These are phyloP conservation scores for Salix exigua DNA, from an alignment of 345 rosid genomes.

Conservation along the genomic window DNA sequence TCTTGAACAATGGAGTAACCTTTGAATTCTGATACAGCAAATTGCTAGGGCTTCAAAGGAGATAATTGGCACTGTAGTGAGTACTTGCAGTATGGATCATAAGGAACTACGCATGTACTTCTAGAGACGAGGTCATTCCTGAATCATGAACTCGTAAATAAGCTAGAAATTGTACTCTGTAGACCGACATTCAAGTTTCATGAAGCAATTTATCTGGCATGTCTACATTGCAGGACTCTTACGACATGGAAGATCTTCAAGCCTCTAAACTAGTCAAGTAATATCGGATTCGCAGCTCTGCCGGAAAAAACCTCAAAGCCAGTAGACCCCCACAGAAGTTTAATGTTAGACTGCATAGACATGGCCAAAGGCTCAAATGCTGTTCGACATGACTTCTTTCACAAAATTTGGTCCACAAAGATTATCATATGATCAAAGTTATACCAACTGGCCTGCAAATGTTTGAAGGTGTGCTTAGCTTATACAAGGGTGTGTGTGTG, in stretches of 20 bases:
- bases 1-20: constrained; percentile 53
- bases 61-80: constrained; percentile 74
- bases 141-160: not conserved
- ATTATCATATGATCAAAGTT: no score
- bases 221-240: not conserved
- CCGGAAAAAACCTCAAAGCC: not conserved
- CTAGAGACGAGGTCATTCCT: constrained; percentile 44
- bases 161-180: not conserved
- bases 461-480: no score
- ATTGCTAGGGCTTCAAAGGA: constrained; percentile 91
- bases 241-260: not conserved
- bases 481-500: no score
- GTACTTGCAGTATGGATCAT: constrained; percentile 79
- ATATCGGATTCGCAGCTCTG: not conserved
- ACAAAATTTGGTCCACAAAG: no score
- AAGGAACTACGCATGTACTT: constrained; percentile 68
- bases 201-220: not conserved
- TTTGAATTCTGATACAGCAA: constrained; percentile 55
- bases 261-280: not conserved
- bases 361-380: no score
- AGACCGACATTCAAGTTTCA: not conserved
- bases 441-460: no score
- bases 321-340: no score
- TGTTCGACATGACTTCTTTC: no score
- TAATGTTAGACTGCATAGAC: no score